phyloP scores from a whole-genome alignment of 805 yeast species.

The Kodamaea kakaduensis region DNA sequence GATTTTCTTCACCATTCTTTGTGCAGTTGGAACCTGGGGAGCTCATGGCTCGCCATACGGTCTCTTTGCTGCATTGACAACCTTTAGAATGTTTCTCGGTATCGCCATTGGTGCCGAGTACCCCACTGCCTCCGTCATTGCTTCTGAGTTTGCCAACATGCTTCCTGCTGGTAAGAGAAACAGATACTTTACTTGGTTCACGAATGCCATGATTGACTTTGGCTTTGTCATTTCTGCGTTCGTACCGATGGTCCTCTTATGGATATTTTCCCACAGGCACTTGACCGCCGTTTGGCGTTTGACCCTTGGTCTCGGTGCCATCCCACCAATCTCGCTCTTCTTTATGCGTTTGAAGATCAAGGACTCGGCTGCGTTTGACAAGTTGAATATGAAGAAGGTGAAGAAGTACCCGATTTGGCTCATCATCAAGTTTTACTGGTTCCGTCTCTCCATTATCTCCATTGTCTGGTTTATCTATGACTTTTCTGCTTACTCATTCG shows the following conservation, averaged over 20 bases:
- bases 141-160: constrained; percentile 82
- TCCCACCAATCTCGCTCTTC: constrained; percentile 78
- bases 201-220: constrained; percentile 79
- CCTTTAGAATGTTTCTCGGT: constrained; percentile 84
- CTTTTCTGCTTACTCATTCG: constrained; percentile 82
- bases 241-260: constrained; percentile 78
- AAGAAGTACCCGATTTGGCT: constrained; percentile 59
- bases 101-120: constrained; percentile 93
- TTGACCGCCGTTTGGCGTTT: constrained; percentile 88
- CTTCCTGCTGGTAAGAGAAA: constrained; percentile 82
- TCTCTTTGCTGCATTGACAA: constrained; percentile 77
- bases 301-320: constrained; percentile 84
- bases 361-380: constrained; percentile 69
- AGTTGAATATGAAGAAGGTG: constrained; percentile 63
- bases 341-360: constrained; percentile 70
- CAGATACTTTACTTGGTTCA: constrained; percentile 85
- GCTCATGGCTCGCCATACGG: constrained; percentile 64
- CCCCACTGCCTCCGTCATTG: constrained; percentile 90
- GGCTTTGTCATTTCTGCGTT: constrained; percentile 84
- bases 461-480: constrained; percentile 90
- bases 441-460: constrained; percentile 65
- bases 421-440: constrained; percentile 78
- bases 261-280: constrained; percentile 72
- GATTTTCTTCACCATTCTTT: constrained; percentile 71
- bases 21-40: constrained; percentile 72